These are phyloP conservation scores for Arachis monticola DNA, from an alignment of 331 rosid species.

Conservation along the genomic window DNA sequence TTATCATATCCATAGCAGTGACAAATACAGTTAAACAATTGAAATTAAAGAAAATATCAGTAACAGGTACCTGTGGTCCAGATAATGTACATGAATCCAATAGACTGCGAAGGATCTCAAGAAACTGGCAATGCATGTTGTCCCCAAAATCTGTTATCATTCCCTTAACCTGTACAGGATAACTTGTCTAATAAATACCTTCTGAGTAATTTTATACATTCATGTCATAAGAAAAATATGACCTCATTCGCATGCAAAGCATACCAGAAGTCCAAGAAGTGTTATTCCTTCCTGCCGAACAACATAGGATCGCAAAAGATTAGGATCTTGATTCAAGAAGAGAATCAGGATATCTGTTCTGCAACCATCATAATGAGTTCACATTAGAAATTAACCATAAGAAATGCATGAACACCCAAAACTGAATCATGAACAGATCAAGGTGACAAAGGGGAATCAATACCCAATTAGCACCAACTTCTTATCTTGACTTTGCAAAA, in stretches of 20 bases:
- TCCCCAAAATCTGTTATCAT: slow-evolving; percentile 93
- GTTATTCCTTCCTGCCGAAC: slow-evolving; percentile 85
- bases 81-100: slow-evolving; percentile 84
- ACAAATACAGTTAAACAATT: slow-evolving; percentile 6
- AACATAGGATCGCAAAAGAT: slow-evolving; percentile 87
- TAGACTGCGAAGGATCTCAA: slow-evolving; percentile 92
- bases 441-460: slow-evolving; percentile 41
- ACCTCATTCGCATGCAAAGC: slow-evolving; percentile 31
- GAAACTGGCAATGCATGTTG: slow-evolving; percentile 95
- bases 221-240: slow-evolving; percentile 20
- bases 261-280: slow-evolving; percentile 88
- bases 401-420: slow-evolving; percentile 11
- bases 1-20: not conserved
- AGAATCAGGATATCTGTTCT: slow-evolving; percentile 98
- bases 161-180: slow-evolving; percentile 75
- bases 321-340: slow-evolving; percentile 97
- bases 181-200: slow-evolving; percentile 33
- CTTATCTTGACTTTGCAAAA: slow-evolving; percentile 83
- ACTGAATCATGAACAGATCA: slow-evolving; percentile 36
- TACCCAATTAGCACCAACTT: slow-evolving; percentile 92
- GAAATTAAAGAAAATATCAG: slow-evolving; percentile 17
- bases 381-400: slow-evolving; percentile 46
- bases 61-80: slow-evolving; percentile 73
- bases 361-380: slow-evolving; percentile 72
- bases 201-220: not conserved